Conservation (phyloP, 805 yeast species). For the Zygotorulaspora sp. region DNA sequence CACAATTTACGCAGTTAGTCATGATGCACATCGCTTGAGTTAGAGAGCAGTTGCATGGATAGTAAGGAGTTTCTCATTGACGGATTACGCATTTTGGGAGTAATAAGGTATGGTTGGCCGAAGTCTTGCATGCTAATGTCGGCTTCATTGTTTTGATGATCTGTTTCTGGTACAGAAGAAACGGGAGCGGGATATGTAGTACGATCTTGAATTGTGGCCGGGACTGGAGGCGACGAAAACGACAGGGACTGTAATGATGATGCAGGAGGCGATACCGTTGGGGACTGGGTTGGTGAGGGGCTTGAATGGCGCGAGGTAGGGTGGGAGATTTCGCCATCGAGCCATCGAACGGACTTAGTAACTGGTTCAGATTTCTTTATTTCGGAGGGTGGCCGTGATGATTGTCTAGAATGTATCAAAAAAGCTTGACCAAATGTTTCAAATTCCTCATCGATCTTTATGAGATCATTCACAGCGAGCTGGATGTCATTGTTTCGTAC, state of each 20-base stretch:
- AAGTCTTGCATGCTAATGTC: constrained; percentile 27
- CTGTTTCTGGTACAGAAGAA: constrained; percentile 9
- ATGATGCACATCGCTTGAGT: no score
- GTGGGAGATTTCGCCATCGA: constrained; percentile 4
- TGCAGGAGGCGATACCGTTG: background rate
- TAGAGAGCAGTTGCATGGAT: constrained; percentile 10
- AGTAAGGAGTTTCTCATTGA: constrained; percentile 11
- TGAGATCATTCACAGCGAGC: constrained; percentile 29
- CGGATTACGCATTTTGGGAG: constrained; percentile 1
- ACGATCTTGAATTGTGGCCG: background rate
- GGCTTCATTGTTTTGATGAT: no score
- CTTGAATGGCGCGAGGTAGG: background rate
- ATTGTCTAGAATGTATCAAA: constrained; percentile 9
- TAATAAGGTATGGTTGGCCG: constrained; percentile 5
- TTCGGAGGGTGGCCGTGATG: background rate
- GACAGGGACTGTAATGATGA: background rate
- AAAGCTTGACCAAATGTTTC: constrained; percentile 32
- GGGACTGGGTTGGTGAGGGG: background rate
- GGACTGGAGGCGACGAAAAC: no score
- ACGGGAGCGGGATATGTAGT: no score
- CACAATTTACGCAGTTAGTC: no score
- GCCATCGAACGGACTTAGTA: constrained; percentile 14
- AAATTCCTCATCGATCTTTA: constrained; percentile 36
- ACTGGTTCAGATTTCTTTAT: background rate
- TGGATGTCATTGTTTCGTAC: constrained; percentile 21